Percentiles rank a stretch among this genome's conserved stretches.
Evolutionary conservation across 257 asterid species (phyloP).

Genomic region (Salvia rosmarinus): DNA sequence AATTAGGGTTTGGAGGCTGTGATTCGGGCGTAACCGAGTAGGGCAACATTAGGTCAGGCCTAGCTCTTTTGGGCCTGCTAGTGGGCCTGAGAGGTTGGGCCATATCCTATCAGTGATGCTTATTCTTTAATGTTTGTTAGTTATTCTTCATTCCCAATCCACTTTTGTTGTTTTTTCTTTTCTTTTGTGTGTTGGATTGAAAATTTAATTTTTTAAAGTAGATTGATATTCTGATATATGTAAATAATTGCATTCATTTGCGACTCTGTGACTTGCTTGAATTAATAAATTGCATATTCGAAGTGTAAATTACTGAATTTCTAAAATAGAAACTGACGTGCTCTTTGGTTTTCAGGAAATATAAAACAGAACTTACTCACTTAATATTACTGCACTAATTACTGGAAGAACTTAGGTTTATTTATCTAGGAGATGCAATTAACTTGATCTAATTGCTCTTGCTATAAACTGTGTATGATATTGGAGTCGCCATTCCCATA

Average conservation of each 20-base stretch:
- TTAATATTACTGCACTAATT: slow-evolving; percentile 9
- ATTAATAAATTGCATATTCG: neutral
- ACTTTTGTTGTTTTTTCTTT: neutral
- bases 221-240: slow-evolving; percentile 8
- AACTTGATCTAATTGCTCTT: slow-evolving; percentile 3
- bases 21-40: too few species aligned
- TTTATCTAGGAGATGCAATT: slow-evolving; percentile 5
- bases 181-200: neutral
- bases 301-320: neutral
- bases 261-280: neutral
- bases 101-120: too few species aligned
- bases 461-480: neutral
- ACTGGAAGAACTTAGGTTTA: slow-evolving; percentile 6
- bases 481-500: neutral
- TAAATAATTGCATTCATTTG: slow-evolving; percentile 10
- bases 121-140: too few species aligned
- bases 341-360: neutral
- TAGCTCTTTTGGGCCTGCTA: too few species aligned
- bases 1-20: too few species aligned
- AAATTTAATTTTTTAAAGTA: neutral
- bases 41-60: too few species aligned
- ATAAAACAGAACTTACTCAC: neutral
- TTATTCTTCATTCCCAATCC: neutral
- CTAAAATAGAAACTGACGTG: neutral
- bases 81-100: too few species aligned